Base-by-base conservation (phyloP, 495 filamentous ascomycete genomes). In the Podospora bellae-mahoneyi region DNA sequence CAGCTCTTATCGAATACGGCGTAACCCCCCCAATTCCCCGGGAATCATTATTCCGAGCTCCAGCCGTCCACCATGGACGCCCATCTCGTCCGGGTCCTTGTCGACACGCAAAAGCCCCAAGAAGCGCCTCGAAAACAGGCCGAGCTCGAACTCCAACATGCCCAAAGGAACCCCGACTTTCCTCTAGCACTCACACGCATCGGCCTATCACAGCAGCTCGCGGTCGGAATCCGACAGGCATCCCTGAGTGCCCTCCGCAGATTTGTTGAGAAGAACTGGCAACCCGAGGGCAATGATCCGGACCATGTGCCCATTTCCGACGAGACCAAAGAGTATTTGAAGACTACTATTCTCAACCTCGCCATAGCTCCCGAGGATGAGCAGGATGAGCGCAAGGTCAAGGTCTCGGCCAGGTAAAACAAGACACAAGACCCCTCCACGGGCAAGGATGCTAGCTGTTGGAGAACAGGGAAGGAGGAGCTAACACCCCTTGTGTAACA, bases 231-330 rank as follows among this genome's bases (percentile, higher is more conserved):
- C 62, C 89, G 95, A 67, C 95, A 97, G 79, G 84, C 92, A 23
- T 90, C 95, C 34, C 81, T 98, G 54, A 85, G 92, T 19, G 81
- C 85, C n/a, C 85, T 99, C 32, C 91, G 92, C 69, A 87, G 85
- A 54, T 92, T 94, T 77, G 90, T 97, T 65, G 83, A 91, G 75
- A 84, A 85, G 62, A 87, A 89, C 71, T 99, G 95, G 95, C 81
- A 77, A 68, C 81, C 79, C 48, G 81, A 81, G 7, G 80, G 76
- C 68, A 75, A 82, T 66, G 90, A 93, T 68, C 88, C 90, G 54
- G 89, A 87, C 73, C 85, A 86, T 66, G 90, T 92, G 44, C 86
- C 85, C 65, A 81, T 86, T 57, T 80, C 80, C 56, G 91, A 94
- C 66, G 80, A 82, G 20, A 86, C 87, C 68, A 97, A 96, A 79